phyloP scores from a whole-genome alignment of 345 rosid genomes.

The Pugionium cornutum region DNA sequence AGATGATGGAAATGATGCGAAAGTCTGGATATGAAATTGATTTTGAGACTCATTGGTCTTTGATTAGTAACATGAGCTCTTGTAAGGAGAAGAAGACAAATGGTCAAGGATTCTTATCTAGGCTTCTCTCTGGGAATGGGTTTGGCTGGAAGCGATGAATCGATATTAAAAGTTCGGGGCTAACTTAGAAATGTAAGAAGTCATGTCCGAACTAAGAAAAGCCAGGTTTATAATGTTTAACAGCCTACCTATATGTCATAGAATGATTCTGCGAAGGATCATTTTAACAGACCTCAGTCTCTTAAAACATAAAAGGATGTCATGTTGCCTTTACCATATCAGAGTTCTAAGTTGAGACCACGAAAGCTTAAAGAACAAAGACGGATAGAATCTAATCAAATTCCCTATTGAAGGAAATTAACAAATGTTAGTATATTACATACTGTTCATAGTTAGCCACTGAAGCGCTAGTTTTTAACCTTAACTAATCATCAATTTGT shows the following conservation, averaged over 20 bases:
- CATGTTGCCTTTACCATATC: slow-evolving; percentile 9
- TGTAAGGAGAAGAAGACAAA: slow-evolving; percentile 40
- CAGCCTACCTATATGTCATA: no score
- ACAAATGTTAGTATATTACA: background rate
- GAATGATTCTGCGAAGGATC: no score
- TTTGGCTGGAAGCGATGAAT: slow-evolving; percentile 41
- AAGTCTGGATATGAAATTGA: slow-evolving; percentile 60
- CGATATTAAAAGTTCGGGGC: background rate
- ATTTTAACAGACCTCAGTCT: no score
- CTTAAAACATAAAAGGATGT: background rate
- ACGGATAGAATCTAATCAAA: background rate
- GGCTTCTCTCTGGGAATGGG: slow-evolving; percentile 74
- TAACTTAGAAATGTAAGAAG: background rate
- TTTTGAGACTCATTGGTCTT: slow-evolving; percentile 79
- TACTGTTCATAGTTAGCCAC: background rate
- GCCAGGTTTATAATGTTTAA: no score
- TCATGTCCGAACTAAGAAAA: background rate
- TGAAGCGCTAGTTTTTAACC: slow-evolving; percentile 2
- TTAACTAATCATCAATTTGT: slow-evolving; percentile 39
- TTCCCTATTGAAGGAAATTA: background rate
- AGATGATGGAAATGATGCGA: slow-evolving; percentile 66
- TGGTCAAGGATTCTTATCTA: slow-evolving; percentile 62
- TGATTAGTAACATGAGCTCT: slow-evolving; percentile 63
- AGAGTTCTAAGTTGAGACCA: slow-evolving; percentile 1
- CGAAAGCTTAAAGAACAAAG: background rate